phyloP scores from a whole-genome alignment of 2,329 filamentous ascomycete species.

The Aureobasidium sp. region DNA sequence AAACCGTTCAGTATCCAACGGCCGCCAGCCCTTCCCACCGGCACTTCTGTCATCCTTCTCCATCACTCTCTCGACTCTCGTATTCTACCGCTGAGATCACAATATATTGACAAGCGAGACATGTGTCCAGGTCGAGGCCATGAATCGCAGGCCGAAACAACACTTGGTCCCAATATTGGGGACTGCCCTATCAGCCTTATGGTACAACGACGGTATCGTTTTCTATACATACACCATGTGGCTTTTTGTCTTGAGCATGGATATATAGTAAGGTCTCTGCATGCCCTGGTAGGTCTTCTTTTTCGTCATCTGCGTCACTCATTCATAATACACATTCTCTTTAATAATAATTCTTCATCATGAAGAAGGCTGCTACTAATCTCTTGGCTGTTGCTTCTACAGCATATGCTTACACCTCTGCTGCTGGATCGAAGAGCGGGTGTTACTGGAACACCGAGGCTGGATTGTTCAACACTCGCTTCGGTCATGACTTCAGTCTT shows the following conservation, averaged over 20 bases:
- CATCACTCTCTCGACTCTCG: not conserved
- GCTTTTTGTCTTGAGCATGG: not conserved
- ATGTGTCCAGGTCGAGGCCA: not conserved
- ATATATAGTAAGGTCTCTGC: not conserved
- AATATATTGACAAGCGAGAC: conserved; percentile 14
- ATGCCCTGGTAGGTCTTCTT: not conserved
- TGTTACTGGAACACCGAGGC: conserved; percentile 18
- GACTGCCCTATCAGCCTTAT: not conserved
- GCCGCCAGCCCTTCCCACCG: conserved; percentile 12
- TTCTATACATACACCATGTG: not conserved
- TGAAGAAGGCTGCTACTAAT: conserved; percentile 14
- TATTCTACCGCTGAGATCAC: not conserved
- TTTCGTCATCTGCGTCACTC: not conserved
- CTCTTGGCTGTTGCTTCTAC: conserved; percentile 13
- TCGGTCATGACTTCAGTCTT: not conserved
- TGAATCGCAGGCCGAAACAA: not conserved
- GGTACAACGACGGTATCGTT: conserved; percentile 12
- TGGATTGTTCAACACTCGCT: conserved; percentile 20
- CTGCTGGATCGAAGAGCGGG: conserved; percentile 9
- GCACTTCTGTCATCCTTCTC: conserved; percentile 9
- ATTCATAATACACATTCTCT: not conserved
- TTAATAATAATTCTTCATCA: not conserved
- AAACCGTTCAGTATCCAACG: conserved; percentile 16
- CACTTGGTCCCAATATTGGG: not conserved
- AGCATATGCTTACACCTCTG: conserved; percentile 9